Evolutionary conservation across 2,329 filamentous ascomycete species (phyloP).

Genomic region (Pyrenophora tritici-repentis): DNA sequence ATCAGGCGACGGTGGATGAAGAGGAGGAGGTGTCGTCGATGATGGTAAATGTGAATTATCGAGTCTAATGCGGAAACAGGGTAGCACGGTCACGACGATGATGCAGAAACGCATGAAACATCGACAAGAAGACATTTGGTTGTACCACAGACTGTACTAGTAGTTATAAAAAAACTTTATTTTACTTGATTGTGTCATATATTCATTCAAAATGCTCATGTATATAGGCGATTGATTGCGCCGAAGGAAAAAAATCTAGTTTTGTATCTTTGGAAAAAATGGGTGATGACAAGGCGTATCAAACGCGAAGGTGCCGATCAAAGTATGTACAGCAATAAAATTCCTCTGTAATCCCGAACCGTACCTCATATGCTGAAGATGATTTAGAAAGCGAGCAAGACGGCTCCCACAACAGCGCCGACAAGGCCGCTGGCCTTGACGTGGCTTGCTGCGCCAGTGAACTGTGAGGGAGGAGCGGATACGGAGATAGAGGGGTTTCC

Average conservation of each 20-base stretch:
- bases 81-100: not conserved
- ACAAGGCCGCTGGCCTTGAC: slow-evolving; percentile 31
- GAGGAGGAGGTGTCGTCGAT: not conserved
- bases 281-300: not conserved
- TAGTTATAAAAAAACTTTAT: no score
- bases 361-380: not conserved
- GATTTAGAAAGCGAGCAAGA: slow-evolving; percentile 34
- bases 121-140: not conserved
- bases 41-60: not conserved
- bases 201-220: no score
- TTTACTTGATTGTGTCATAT: no score
- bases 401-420: slow-evolving; percentile 28
- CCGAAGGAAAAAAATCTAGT: not conserved
- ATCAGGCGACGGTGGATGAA: not conserved
- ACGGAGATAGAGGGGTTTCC: slow-evolving; percentile 29
- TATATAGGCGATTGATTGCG: not conserved
- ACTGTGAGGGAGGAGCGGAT: slow-evolving; percentile 26
- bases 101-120: not conserved
- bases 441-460: slow-evolving; percentile 36
- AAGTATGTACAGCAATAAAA: not conserved
- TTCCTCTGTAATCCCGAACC: no score
- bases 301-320: not conserved
- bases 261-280: not conserved
- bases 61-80: not conserved
- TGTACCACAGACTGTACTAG: no score